phyloP scores from a whole-genome alignment of 177 flowering plant genomes.

The Telopea speciosissima region DNA sequence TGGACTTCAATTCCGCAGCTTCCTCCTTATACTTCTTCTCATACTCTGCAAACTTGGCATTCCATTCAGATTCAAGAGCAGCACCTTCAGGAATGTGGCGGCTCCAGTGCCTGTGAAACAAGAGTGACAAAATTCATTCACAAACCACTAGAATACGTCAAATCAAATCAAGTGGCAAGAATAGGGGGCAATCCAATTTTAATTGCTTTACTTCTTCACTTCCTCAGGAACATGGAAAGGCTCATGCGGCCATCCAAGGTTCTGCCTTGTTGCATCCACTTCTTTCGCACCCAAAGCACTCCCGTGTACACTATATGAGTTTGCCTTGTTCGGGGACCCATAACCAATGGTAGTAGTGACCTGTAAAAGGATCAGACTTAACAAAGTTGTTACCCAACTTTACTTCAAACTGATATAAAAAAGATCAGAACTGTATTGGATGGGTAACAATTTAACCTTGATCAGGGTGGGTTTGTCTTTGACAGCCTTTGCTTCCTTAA shows the following conservation, averaged over 20 bases:
- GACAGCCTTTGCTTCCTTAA: constrained; percentile 87
- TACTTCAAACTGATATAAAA: constrained; percentile 1
- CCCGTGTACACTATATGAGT: constrained; percentile 93
- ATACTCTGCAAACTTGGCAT: constrained; percentile 81
- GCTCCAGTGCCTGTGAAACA: constrained; percentile 78
- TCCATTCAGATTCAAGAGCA: constrained; percentile 91
- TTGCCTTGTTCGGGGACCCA: constrained; percentile 98
- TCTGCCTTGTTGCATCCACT: constrained; percentile 90
- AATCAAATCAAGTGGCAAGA: not conserved
- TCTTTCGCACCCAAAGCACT: constrained; percentile 91
- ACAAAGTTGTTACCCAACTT: not conserved
- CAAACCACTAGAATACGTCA: constrained; percentile 2
- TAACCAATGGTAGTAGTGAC: constrained; percentile 95
- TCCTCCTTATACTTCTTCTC: constrained; percentile 86
- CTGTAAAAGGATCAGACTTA: constrained; percentile 28
- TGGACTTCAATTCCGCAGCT: constrained; percentile 71
- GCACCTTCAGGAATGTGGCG: constrained; percentile 79
- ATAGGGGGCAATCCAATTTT: not conserved
- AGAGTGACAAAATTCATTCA: constrained; percentile 8
- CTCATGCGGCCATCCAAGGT: constrained; percentile 85
- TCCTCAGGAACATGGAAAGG: constrained; percentile 97
- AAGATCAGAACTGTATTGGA: not conserved
- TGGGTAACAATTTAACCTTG: constrained; percentile 45
- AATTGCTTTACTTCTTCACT: constrained; percentile 54
- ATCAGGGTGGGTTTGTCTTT: constrained; percentile 92